Evolutionary conservation across 805 yeast species (phyloP).

Genomic region (Starmerella floris): DNA sequence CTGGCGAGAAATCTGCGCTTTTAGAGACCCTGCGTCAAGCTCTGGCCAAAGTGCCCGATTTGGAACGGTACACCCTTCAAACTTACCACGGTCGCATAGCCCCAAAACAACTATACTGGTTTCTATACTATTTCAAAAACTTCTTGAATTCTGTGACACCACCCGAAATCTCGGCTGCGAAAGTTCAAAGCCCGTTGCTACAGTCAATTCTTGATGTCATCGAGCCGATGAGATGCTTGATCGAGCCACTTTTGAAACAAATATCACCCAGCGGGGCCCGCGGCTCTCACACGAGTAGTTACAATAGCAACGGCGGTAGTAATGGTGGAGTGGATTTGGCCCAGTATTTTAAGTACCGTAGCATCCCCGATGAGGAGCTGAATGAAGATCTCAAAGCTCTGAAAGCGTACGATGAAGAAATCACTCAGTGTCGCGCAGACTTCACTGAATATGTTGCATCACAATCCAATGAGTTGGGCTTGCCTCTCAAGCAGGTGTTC

Average conservation of each 20-base stretch:
- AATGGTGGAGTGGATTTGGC: conserved; percentile 3
- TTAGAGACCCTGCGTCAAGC: conserved; percentile 24
- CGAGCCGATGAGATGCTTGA: conserved; percentile 25
- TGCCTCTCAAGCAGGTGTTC: conserved; percentile 47
- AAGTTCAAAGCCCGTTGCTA: conserved; percentile 29
- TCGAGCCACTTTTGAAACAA: conserved; percentile 22
- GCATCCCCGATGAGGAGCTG: neutral
- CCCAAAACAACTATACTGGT: conserved; percentile 45
- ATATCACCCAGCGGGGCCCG: conserved; percentile 1
- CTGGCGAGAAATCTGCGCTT: conserved; percentile 2
- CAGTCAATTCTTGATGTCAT: conserved; percentile 31
- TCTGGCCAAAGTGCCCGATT: conserved; percentile 36
- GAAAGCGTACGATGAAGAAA: conserved; percentile 23
- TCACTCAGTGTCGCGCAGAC: conserved; percentile 34
- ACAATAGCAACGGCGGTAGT: neutral
- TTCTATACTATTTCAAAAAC: conserved; percentile 36
- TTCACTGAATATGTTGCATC: conserved; percentile 41
- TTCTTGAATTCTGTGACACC: conserved; percentile 21
- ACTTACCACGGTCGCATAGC: conserved; percentile 47
- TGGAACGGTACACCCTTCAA: conserved; percentile 44
- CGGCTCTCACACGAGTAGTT: neutral
- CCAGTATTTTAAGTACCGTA: conserved; percentile 1
- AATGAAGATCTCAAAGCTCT: conserved; percentile 3
- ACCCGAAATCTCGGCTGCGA: conserved; percentile 20
- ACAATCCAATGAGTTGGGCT: conserved; percentile 35